Evolutionary conservation across 2,329 filamentous ascomycete species (phyloP).

Genomic region (Fusarium chlamydosporum): DNA sequence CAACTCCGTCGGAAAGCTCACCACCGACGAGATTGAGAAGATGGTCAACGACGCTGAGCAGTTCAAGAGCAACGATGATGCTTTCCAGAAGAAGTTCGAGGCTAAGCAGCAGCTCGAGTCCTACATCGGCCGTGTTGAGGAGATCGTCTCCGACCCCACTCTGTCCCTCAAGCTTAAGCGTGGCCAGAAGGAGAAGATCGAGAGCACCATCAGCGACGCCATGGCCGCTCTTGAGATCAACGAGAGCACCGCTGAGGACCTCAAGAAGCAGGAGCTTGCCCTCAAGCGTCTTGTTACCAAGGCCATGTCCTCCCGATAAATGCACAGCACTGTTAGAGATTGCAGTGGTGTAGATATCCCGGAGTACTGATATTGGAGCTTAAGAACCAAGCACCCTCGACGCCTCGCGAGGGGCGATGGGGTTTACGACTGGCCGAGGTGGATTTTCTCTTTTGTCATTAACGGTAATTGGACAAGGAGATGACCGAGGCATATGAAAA

Average conservation of each 20-base stretch:
- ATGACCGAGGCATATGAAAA: constrained; percentile 55
- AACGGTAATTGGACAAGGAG: constrained; percentile 53
- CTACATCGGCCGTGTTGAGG: constrained; percentile 98
- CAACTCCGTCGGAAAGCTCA: constrained; percentile 99
- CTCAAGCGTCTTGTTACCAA: constrained; percentile 99
- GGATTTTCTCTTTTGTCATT: constrained; percentile 50
- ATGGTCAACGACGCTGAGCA: constrained; percentile 98
- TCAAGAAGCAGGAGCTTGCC: constrained; percentile 99
- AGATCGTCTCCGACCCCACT: constrained; percentile 96
- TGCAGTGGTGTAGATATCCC: constrained; percentile 38
- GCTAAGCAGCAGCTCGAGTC: constrained; percentile 99
- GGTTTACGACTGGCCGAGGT: constrained; percentile 39
- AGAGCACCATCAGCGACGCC: constrained; percentile 94
- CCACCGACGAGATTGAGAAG: constrained; percentile 92
- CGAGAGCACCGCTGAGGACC: constrained; percentile 90
- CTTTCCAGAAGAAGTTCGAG: constrained; percentile 99
- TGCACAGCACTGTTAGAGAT: constrained; percentile 38
- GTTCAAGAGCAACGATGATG: constrained; percentile 98
- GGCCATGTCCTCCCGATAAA: constrained; percentile 93
- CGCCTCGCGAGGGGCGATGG: constrained; percentile 36
- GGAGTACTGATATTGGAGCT: constrained; percentile 38
- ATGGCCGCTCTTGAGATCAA: constrained; percentile 98
- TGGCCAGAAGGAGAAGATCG: constrained; percentile 99
- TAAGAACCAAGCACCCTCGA: constrained; percentile 40
- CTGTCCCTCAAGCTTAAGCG: constrained; percentile 98